Percentiles rank a stretch among this genome's conserved stretches.
These are phyloP conservation scores for Mycosarcoma maydis DNA, from an alignment of 1,284 basidiomycete species.

Conservation along the genomic window DNA sequence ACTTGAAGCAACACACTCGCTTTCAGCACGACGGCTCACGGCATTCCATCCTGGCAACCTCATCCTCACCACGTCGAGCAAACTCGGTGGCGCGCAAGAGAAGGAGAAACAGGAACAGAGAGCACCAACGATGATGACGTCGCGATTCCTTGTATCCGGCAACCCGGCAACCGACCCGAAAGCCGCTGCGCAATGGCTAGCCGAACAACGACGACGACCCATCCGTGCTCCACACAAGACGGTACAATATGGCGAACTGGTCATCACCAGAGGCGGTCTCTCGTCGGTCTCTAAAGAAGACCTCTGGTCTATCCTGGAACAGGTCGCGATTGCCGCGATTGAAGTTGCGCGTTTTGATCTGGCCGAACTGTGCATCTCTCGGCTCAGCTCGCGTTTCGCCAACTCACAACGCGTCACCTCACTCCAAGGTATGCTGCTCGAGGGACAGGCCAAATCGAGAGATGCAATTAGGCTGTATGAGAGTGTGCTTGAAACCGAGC, in stretches of 20 bases:
- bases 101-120: too few relatives aligned
- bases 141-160: constrained; percentile 21
- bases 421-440: constrained; percentile 85
- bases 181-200: constrained; percentile 51
- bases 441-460: constrained; percentile 72
- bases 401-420: constrained; percentile 82
- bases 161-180: constrained; percentile 30
- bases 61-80: too few relatives aligned
- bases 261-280: constrained; percentile 70
- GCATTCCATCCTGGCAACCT: too few relatives aligned
- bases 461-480: constrained; percentile 77
- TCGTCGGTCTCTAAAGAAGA: constrained; percentile 69
- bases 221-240: constrained; percentile 76
- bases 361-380: constrained; percentile 80
- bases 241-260: constrained; percentile 73
- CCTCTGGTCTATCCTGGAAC: constrained; percentile 84
- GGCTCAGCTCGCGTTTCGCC: constrained; percentile 79
- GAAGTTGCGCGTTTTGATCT: constrained; percentile 81
- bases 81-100: too few relatives aligned
- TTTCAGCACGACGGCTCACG: too few relatives aligned
- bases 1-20: too few relatives aligned
- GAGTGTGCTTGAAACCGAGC: constrained; percentile 75
- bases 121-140: constrained; percentile 14
- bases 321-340: constrained; percentile 84
- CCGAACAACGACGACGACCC: constrained; percentile 51